Evolutionary conservation across 2,329 filamentous ascomycete genomes (phyloP), one percentile per base, ranked within the genome.

Genomic region (Colletotrichum camelliae): DNA sequence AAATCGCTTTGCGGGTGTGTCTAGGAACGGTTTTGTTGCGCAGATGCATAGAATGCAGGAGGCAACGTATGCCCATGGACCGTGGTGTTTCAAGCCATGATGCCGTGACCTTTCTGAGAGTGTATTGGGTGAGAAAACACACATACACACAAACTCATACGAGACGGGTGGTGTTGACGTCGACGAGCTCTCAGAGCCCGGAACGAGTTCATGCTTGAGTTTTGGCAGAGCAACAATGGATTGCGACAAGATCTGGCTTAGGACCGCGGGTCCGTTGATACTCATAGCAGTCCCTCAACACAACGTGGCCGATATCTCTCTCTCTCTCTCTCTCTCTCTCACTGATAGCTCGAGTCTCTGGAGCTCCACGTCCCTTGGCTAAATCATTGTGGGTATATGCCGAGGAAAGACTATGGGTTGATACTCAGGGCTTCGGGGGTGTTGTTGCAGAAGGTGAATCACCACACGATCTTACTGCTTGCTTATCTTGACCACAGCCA

Each of bases 51-150:
- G 39, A 4, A 48, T 48, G 18, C 9, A n/a, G 2, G 39, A 48
- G 9, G 39, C 39, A 48, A 48, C 5, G n/a, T 21, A 5, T 48
- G 0, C 12, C 39, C 39, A n/a, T 1, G 39, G 9, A n/a, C 18
- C 9, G 39, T 48, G 9, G n/a, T 48, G 10, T 0, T 2, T n/a
- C 39, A 48, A 48, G 0, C 1, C 39, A 48, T 1, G 39, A 2
- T 48, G 39, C 18, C n/a, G 2, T 48, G 39, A 0, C 0, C 0
- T n/a, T 43, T n/a, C 1, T 43, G 18, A n/a, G 18, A 18, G 18
- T 48, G 18, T 48, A 21, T 0, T 48, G 39, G 18, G 5, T 43
- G 5, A 4, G 4, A 18, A 8, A 43, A n/a, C 4, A 43, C 39
- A 43, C 39, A 15, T 27, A 5, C 24, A 27, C 29, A 31, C 15